Percentiles rank a stretch among this genome's conserved stretches.
These are phyloP conservation scores for Candida wancherniae DNA, from an alignment of 805 yeast genomes.

Conservation along the genomic window DNA sequence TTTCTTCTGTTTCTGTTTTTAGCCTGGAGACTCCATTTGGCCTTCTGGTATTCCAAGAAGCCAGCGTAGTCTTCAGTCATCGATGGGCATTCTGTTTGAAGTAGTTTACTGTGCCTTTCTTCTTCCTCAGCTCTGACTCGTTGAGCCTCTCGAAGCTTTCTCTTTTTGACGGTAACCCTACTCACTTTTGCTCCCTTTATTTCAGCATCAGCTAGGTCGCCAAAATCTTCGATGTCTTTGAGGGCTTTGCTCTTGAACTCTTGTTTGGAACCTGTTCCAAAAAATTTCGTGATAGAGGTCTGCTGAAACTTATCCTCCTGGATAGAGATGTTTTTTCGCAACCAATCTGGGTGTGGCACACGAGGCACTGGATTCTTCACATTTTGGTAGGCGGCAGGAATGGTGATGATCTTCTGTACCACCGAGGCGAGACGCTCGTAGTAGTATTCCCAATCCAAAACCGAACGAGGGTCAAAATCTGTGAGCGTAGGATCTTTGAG, in stretches of 20 bases:
- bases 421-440: conserved; percentile 88
- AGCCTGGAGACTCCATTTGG: conserved; percentile 82
- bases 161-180: conserved; percentile 45
- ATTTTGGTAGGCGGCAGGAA: conserved; percentile 94
- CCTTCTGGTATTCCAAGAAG: conserved; percentile 70
- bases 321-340: conserved; percentile 55
- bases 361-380: conserved; percentile 91
- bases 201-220: conserved; percentile 24
- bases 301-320: conserved; percentile 71
- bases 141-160: conserved; percentile 28
- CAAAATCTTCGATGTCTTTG: conserved; percentile 75
- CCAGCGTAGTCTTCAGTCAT: conserved; percentile 62
- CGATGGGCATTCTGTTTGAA: conserved; percentile 57
- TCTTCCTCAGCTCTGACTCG: conserved; percentile 33
- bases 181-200: conserved; percentile 33
- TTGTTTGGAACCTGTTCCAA: conserved; percentile 40
- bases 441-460: conserved; percentile 92
- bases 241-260: conserved; percentile 32
- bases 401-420: conserved; percentile 88
- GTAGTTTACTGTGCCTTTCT: conserved; percentile 43
- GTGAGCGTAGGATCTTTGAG: conserved; percentile 69
- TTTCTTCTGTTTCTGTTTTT: conserved; percentile 66
- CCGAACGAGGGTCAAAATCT: conserved; percentile 79
- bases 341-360: conserved; percentile 93
- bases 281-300: conserved; percentile 55